phyloP scores from a whole-genome alignment of 2,329 filamentous ascomycete species.

The Dryadomyces quercivorus region DNA sequence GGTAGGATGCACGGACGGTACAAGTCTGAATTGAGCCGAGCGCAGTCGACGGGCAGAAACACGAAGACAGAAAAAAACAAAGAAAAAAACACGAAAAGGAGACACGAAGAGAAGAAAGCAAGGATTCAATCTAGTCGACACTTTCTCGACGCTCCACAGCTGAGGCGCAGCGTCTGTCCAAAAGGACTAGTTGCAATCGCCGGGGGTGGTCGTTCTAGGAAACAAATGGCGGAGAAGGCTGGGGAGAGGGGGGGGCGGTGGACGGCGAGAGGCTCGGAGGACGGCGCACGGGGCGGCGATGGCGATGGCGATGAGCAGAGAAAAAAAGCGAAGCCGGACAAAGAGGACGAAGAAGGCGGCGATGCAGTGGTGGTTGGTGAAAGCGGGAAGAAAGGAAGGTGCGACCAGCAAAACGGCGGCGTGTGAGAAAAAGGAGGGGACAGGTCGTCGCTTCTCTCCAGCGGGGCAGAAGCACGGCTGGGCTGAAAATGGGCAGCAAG shows the following conservation, averaged over 20 bases:
- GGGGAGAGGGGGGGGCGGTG: neutral
- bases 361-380: neutral
- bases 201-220: too few species aligned
- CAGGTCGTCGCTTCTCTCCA: constrained; percentile 1
- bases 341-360: neutral
- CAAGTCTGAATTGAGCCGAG: neutral
- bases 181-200: neutral
- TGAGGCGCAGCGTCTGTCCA: neutral
- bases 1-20: too few species aligned
- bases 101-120: too few species aligned
- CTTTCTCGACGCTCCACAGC: neutral
- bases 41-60: neutral
- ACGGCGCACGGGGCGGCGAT: neutral
- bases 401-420: neutral
- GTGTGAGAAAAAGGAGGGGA: constrained; percentile 8
- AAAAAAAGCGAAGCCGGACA: neutral
- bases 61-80: neutral
- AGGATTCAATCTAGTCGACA: neutral
- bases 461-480: constrained; percentile 4
- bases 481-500: neutral
- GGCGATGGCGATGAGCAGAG: neutral
- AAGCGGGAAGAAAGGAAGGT: neutral
- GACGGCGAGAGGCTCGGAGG: neutral
- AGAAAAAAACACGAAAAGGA: neutral
- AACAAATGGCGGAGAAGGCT: neutral